phyloP scores from a whole-genome alignment of 202 grass and related monocot genomes.

The Bolboschoenoplectus hybrid region DNA sequence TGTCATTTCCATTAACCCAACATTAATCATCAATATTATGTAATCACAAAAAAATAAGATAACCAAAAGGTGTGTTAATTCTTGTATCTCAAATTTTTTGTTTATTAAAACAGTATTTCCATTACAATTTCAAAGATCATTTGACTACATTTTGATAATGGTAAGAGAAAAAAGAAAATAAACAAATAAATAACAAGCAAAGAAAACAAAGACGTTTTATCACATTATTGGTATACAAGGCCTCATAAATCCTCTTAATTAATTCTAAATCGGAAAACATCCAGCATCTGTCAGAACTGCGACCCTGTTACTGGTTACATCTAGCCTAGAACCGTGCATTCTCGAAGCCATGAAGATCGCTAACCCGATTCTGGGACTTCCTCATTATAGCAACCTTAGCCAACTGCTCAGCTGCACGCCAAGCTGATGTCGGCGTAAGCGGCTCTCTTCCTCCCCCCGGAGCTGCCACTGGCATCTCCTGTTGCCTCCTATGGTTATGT shows the following conservation, averaged over 20 bases:
- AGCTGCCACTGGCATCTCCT: conserved; percentile 1
- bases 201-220: conserved; percentile 24
- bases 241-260: neutral
- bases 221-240: conserved; percentile 32
- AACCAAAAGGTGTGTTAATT: neutral
- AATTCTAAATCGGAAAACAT: neutral
- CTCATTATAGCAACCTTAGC: conserved; percentile 97
- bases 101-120: conserved; percentile 28
- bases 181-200: conserved; percentile 18
- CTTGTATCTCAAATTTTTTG: neutral
- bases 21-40: neutral
- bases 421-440: conserved; percentile 85
- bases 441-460: conserved; percentile 49
- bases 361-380: conserved; percentile 87
- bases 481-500: conserved; percentile 38
- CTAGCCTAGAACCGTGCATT: conserved; percentile 75
- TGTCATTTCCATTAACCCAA: neutral
- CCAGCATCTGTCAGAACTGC: neutral
- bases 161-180: neutral
- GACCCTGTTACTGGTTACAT: conserved; percentile 3
- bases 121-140: conserved; percentile 21
- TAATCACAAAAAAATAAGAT: neutral
- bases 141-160: conserved; percentile 27
- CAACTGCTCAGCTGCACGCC: conserved; percentile 95
- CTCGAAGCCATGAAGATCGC: conserved; percentile 97